Base-by-base conservation (phyloP, 495 filamentous ascomycete species). In the Penicillium fimorum region DNA sequence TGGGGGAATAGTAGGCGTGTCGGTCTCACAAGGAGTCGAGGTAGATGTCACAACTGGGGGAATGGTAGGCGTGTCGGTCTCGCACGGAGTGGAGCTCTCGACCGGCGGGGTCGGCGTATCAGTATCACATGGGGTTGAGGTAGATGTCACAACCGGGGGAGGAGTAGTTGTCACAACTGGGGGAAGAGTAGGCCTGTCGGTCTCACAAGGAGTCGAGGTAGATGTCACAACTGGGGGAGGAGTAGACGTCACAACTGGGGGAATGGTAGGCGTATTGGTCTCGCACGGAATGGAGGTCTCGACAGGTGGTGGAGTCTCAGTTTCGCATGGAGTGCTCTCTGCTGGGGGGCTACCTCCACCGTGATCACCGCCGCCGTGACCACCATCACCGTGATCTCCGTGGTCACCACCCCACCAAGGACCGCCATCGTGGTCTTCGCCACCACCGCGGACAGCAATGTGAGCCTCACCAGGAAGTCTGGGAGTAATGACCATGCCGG, bases 401-500 rank as follows among this genome's bases (percentile, higher is more conserved):
- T 50, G 17, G 18, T 32, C 30, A 22, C 47, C 47, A 10, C 46
- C 27, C 44, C 48, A 50, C 38, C 48, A 50, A 29, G 24, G 46
- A 24, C 50, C 50, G 17, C 47, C 56, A 2, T 47, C 51, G 9
- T 41, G 41, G n/a, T 49, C 58, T 5, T 44, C 55, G 24, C 30
- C 50, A 22, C 45, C 45, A n/a, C 54, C 62, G 17, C 60, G 59
- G 47, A 47, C 41, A 41, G 47, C 57, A 27, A 62, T 33, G 11
- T 10, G 43, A 48, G 59, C 20, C 41, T 58, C 42, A 50, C 50
- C 58, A 54, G 50, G 47, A 44, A 47, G 42, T 48, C 58, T 55
- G 25, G 55, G 56, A 50, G 40, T 35, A 8, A 66, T 24, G 30
- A 59, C 58, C 46, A 43, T 58, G 42, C 49, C 61, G n/a, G 63